Base-by-base conservation (phyloP, 768 basidiomycete genomes). In the Boletus insuetus region DNA sequence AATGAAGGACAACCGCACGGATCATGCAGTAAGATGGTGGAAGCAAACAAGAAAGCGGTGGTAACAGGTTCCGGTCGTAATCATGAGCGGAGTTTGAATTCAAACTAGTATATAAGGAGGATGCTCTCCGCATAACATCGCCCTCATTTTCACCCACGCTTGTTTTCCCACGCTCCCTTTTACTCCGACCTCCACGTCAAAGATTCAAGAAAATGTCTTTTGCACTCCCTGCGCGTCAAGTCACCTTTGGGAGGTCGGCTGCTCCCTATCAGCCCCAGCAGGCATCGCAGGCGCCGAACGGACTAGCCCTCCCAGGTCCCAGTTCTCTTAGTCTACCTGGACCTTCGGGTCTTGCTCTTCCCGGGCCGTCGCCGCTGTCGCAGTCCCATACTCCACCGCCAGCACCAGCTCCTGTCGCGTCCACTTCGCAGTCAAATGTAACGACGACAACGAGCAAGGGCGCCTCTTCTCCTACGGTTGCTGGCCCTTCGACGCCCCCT, bases 191-290 rank as follows among this genome's bases (percentile, higher is more conserved):
- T 40, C 56, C 51, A 62, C 58, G 17, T 62, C 37, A 49, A 38
- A 44, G 52, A 58, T 63, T 53, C 3, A 29, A 39, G 19, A 49
- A 45, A 29, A 79, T 80, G 79, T 80, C 80, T 45, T 87, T 86
- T 65, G 84, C 85, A 34, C 78, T 91, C 51, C 87, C 88, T 58
- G 82, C 89, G 57, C 88, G 89, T 64, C 89, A 87, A 64, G 81
- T 91, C 61, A 89, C 83, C 50, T 89, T 91, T 65, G 86, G 85
- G 52, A 82, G 89, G 55, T 74, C 86, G 48, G 83, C 80, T 58
- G 76, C 73, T 46, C 66, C 76, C 10, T 70, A 73, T 34, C 74
- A 78, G 43, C 74, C 75, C 9, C 80, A 75, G 58, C 76, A 75
- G 44, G 56, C 74, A 11, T 64, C 74, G 12, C 71, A 78, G 63